phyloP scores from a whole-genome alignment of 176 grass and related monocot species.

The Phragmites australis region DNA sequence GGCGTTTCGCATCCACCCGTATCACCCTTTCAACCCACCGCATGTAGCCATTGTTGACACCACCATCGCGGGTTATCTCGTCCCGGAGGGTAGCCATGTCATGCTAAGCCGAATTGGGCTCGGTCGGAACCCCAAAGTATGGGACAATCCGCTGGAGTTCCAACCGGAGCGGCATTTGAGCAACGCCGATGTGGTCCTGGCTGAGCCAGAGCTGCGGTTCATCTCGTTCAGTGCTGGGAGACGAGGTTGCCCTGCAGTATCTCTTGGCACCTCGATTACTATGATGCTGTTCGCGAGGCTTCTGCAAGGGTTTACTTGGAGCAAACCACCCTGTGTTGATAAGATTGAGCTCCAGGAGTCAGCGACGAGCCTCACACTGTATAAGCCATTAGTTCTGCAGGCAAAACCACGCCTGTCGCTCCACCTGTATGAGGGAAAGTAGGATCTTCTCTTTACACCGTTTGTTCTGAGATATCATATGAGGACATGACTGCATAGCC shows the following conservation, averaged over 20 bases:
- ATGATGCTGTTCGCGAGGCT: conserved; percentile 49
- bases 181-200: neutral
- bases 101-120: neutral
- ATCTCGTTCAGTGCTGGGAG: conserved; percentile 42
- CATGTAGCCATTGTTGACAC: conserved; percentile 24
- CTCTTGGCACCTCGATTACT: conserved; percentile 14
- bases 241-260: conserved; percentile 26
- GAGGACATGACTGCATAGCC: no score
- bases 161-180: conserved; percentile 32
- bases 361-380: neutral
- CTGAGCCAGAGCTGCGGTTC: conserved; percentile 31
- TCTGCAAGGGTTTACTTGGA: conserved; percentile 51
- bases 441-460: no score
- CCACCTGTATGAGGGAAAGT: neutral
- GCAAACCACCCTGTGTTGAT: neutral
- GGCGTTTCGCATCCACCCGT: conserved; percentile 34
- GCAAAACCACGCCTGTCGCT: conserved; percentile 2
- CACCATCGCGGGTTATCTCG: conserved; percentile 20
- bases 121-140: conserved; percentile 32
- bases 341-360: conserved; percentile 15
- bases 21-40: conserved; percentile 34
- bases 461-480: no score
- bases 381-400: neutral
- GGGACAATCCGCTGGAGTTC: conserved; percentile 26
- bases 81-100: conserved; percentile 41